Base-by-base conservation (phyloP, 1,139 yeast genomes). In the Maudiozyma humilis region DNA sequence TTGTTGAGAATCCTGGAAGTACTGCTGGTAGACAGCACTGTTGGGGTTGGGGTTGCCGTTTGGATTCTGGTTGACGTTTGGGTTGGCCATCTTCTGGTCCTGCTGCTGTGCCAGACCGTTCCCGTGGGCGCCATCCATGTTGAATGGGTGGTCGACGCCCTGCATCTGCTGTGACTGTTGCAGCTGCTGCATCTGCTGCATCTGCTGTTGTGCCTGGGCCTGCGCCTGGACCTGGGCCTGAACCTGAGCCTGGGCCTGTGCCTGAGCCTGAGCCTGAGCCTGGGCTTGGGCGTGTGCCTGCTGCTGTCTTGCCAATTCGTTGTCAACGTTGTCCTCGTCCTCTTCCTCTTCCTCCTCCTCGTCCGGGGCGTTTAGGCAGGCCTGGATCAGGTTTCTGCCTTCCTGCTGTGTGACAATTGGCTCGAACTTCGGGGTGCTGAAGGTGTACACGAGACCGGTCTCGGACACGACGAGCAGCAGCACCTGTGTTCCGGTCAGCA, bases 381-480 rank as follows among this genome's bases (percentile, higher is more conserved):
- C 95, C 71, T 91, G 43, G 62, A 91, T 91, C 60, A 91, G 75
- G 65, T 88, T 88, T 67, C 91, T 89, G 54, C 98, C 98, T 68
- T 91, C 98, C 38, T 94, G 82, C 66, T 91, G 89, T 32, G 97
- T 91, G 45, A 91, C 98, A 56, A 91, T 76, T 13, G 98, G 98
- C 67, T 93, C 98, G 60, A 91, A 78, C 66, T 91, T 91, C 46
- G 98, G 98, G 7, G 98, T 93, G 44, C 97, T 89, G 65, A 91
- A 91, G n/a, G 98, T 91, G 67, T 91, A 93, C 49, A 91, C 98
- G 52, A 91, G 78, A 6, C 98, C 98, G 17, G 98, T 91, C 67
- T 91, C 98, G 43, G 95, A 83, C 4, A 91, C 97, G 47, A 93
- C 98, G 56, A 91, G 76, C 48, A 91, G 71, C 53, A 91, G 74